Conservation (phyloP, 805 yeast species). For the Barnettozyma botsteinii region DNA sequence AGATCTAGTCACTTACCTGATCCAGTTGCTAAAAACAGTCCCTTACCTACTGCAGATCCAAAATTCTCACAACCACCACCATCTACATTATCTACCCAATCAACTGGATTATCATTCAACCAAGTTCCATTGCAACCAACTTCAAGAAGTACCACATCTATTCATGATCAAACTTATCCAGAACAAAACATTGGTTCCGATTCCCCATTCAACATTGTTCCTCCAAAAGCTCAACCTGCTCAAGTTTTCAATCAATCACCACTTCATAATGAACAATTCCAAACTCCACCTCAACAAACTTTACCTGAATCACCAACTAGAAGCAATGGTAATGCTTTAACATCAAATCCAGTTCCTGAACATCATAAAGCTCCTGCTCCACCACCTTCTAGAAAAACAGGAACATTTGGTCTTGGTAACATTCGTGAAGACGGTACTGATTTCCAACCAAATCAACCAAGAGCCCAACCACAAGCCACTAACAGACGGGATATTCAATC, state of each 20-base stretch:
- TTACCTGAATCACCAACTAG: not conserved
- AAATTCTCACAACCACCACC: not conserved
- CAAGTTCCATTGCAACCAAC: constrained; percentile 34
- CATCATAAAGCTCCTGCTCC: constrained; percentile 42
- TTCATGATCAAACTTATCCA: not conserved
- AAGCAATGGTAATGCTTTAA: not conserved
- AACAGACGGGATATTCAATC: constrained; percentile 39
- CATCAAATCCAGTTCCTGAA: not conserved
- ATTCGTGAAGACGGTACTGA: constrained; percentile 29
- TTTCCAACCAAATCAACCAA: constrained; percentile 5
- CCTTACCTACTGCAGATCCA: constrained; percentile 5
- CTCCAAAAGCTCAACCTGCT: constrained; percentile 19
- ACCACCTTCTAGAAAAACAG: constrained; percentile 48
- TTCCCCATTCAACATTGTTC: constrained; percentile 9
- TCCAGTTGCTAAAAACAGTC: constrained; percentile 10
- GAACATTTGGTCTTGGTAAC: constrained; percentile 20
- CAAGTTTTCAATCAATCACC: constrained; percentile 7
- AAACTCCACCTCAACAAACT: constrained; percentile 1
- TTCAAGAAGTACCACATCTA: constrained; percentile 21
- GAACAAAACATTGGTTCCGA: not conserved
- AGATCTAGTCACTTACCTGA: constrained; percentile 11
- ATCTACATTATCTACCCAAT: not conserved
- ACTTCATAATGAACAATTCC: constrained; percentile 3
- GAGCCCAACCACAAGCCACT: not conserved
- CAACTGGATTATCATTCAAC: constrained; percentile 23